A percentile compares a stretch with the other conserved stretches of the same genome.
phyloP scores from a whole-genome alignment of 371 early-diverging fungal species.

The Rhizomucor miehei region DNA sequence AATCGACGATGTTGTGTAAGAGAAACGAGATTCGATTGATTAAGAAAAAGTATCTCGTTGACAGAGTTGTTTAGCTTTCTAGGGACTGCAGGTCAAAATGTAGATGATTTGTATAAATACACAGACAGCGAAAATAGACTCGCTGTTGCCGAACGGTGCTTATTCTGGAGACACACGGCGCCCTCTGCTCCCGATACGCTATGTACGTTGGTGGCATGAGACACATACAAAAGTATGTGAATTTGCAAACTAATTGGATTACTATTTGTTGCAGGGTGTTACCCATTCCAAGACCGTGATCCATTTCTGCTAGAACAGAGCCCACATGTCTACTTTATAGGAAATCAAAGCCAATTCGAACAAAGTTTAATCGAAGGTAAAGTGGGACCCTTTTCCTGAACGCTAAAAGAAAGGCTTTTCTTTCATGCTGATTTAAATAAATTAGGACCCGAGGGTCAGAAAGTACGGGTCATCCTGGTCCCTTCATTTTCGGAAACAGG shows the following conservation, averaged over 20 bases:
- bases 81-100: constrained; percentile 83
- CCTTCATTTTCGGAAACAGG: constrained; percentile 64
- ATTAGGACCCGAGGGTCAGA: constrained; percentile 48
- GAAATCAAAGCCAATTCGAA: constrained; percentile 84
- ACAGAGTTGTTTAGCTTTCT: constrained; percentile 46
- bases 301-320: constrained; percentile 74
- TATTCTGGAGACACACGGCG: constrained; percentile 84
- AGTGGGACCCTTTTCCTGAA: neutral
- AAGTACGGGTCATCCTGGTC: constrained; percentile 59
- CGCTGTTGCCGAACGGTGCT: constrained; percentile 63
- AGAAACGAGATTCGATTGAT: neutral
- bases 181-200: constrained; percentile 94
- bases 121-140: constrained; percentile 53
- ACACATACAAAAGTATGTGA: no score
- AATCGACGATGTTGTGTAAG: constrained; percentile 63
- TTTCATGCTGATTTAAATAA: neutral
- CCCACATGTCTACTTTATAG: constrained; percentile 87
- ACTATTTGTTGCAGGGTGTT: constrained; percentile 62
- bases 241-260: no score
- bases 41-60: neutral
- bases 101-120: constrained; percentile 82
- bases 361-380: constrained; percentile 58
- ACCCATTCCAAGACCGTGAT: constrained; percentile 82
- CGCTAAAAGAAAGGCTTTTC: no score
- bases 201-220: constrained; percentile 46